Evolutionary conservation across 805 yeast genomes (phyloP).

Genomic region (Candida quercuum): DNA sequence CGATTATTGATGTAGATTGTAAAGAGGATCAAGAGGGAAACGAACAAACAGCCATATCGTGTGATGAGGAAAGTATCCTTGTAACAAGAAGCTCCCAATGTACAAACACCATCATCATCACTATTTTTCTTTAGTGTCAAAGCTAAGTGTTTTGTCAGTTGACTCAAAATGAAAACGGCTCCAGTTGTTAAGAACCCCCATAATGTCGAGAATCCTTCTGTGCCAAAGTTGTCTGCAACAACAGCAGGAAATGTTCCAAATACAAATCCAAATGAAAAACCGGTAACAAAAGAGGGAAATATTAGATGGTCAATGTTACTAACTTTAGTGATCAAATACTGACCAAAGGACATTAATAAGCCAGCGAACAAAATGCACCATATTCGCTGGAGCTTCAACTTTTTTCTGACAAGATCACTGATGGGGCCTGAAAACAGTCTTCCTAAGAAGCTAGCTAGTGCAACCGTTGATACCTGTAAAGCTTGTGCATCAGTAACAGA

Average conservation of each 20-base stretch:
- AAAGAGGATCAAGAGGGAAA: constrained; percentile 12
- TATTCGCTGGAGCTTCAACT: constrained; percentile 48
- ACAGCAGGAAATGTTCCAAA: constrained; percentile 76
- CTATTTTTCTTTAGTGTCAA: constrained; percentile 41
- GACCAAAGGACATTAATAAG: constrained; percentile 31
- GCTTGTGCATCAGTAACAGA: constrained; percentile 53
- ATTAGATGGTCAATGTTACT: constrained; percentile 37
- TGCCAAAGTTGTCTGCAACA: constrained; percentile 68
- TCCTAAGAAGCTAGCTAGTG: constrained; percentile 61
- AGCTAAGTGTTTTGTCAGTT: constrained; percentile 54
- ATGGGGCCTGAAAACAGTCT: constrained; percentile 59
- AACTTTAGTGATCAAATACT: constrained; percentile 28
- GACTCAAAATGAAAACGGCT: constrained; percentile 49
- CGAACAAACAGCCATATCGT: constrained; percentile 14
- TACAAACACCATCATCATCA: constrained; percentile 37
- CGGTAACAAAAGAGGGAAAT: constrained; percentile 49
- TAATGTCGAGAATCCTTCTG: constrained; percentile 60
- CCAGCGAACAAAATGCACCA: constrained; percentile 55
- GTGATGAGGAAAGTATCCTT: constrained; percentile 33
- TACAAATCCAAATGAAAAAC: constrained; percentile 62
- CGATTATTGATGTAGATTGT: constrained; percentile 10
- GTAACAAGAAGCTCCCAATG: constrained; percentile 43
- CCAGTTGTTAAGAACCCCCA: constrained; percentile 79
- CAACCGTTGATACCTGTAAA: constrained; percentile 61
- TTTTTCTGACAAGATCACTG: constrained; percentile 54